phyloP scores from a whole-genome alignment of 2,329 filamentous ascomycete species.

The Penicillium sp. region DNA sequence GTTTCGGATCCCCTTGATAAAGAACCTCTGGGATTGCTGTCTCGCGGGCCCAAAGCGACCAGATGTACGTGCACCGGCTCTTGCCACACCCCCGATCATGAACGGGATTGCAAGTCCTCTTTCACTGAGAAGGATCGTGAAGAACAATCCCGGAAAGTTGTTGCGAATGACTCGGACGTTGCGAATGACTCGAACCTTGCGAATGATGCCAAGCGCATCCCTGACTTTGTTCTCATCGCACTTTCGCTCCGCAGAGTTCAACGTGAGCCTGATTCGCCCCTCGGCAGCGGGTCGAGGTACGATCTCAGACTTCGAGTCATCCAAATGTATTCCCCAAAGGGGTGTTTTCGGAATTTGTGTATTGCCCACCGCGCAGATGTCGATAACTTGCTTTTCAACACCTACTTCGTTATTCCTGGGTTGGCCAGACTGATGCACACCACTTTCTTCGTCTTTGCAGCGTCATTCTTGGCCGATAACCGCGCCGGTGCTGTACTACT shows the following conservation, averaged over 20 bases:
- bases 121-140: no score
- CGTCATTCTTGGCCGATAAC: conserved; percentile 6
- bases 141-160: no score
- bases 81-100: no score
- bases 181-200: neutral
- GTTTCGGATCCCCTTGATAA: conserved; percentile 15
- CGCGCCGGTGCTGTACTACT: conserved; percentile 8
- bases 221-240: neutral
- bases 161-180: neutral
- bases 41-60: neutral
- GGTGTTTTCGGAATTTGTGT: conserved; percentile 2
- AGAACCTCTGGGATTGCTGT: conserved; percentile 18
- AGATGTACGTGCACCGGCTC: no score
- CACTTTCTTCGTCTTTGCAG: conserved; percentile 1
- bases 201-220: neutral
- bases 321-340: neutral
- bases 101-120: no score
- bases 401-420: conserved; percentile 15
- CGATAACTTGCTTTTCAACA: conserved; percentile 17
- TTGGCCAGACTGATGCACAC: conserved; percentile 9
- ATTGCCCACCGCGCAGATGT: neutral
- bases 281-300: neutral
- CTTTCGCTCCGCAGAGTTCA: neutral
- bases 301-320: neutral
- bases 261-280: neutral